A percentile compares a stretch with the other conserved stretches of the same genome.
Conservation (phyloP, 768 basidiomycete species). For the Boletus subparvulus region DNA sequence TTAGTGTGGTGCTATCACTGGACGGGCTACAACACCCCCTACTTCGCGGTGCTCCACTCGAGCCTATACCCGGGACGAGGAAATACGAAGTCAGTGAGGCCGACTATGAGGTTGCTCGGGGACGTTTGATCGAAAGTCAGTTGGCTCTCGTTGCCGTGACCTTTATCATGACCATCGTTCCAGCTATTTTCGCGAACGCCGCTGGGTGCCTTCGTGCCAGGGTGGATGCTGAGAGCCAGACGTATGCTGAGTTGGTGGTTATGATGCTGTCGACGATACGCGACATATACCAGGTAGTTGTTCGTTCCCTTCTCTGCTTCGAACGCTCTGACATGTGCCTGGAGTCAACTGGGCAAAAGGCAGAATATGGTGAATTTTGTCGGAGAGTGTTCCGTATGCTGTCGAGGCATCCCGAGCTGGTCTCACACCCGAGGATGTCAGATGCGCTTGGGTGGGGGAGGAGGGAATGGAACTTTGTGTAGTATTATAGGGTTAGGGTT, state of each 20-base stretch:
- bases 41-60: constrained; percentile 36
- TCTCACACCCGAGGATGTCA: constrained; percentile 32
- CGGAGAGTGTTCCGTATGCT: constrained; percentile 31
- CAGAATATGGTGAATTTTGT: constrained; percentile 38
- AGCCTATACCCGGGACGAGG: constrained; percentile 18
- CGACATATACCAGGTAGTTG: constrained; percentile 43
- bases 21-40: constrained; percentile 56
- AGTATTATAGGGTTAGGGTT: constrained; percentile 28
- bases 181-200: constrained; percentile 50
- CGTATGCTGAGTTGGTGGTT: constrained; percentile 41
- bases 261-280: constrained; percentile 54
- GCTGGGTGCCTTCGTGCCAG: constrained; percentile 36
- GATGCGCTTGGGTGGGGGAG: constrained; percentile 35
- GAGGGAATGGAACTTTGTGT: constrained; percentile 7
- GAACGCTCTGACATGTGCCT: constrained; percentile 6
- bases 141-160: constrained; percentile 6
- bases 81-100: constrained; percentile 32
- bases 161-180: constrained; percentile 8
- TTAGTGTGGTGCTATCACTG: constrained; percentile 55
- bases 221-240: constrained; percentile 36
- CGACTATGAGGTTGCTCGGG: constrained; percentile 36
- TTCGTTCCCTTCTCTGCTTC: background rate
- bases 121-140: constrained; percentile 41
- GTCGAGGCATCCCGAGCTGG: constrained; percentile 32
- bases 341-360: constrained; percentile 21